These are phyloP conservation scores for Ustilago hordei DNA, from an alignment of 1,284 basidiomycete genomes.

Conservation along the genomic window DNA sequence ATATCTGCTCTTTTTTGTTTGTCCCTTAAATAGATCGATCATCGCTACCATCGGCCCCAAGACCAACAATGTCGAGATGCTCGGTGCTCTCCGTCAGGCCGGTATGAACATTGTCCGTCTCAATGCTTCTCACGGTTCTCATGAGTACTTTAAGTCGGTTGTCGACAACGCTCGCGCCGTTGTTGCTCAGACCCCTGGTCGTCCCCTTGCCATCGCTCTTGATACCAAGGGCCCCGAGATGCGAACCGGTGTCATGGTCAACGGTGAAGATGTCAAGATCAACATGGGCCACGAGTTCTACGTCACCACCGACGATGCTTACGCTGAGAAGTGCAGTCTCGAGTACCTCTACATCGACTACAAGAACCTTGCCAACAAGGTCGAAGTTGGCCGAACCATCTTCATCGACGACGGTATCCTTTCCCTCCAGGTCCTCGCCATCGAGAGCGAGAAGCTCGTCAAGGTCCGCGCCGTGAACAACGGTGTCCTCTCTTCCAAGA, in stretches of 20 bases:
- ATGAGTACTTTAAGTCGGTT: slow-evolving; percentile 68
- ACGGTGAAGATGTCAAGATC: slow-evolving; percentile 87
- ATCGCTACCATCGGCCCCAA: slow-evolving; percentile 69
- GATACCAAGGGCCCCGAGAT: slow-evolving; percentile 99
- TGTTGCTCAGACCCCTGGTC: slow-evolving; percentile 73
- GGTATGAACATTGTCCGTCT: slow-evolving; percentile 70
- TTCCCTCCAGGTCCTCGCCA: slow-evolving; percentile 88
- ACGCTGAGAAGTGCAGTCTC: slow-evolving; percentile 87
- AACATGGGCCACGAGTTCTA: slow-evolving; percentile 93
- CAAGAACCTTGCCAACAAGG: slow-evolving; percentile 94
- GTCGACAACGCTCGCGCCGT: slow-evolving; percentile 66
- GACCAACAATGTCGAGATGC: slow-evolving; percentile 66
- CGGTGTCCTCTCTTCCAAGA: slow-evolving; percentile 92
- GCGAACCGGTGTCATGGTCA: slow-evolving; percentile 92
- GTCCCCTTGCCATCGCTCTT: slow-evolving; percentile 95
- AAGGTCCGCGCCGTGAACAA: slow-evolving; percentile 90
- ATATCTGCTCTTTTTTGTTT: neutral
- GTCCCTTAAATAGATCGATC: slow-evolving; percentile 54
- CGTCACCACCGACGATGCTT: slow-evolving; percentile 85
- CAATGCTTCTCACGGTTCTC: slow-evolving; percentile 68
- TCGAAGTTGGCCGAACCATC: slow-evolving; percentile 92
- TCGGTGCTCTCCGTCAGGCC: slow-evolving; percentile 64
- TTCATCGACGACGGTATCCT: slow-evolving; percentile 98
- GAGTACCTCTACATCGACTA: slow-evolving; percentile 72
- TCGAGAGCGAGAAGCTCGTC: slow-evolving; percentile 71